phyloP scores from a whole-genome alignment of 257 asterid genomes.

The Jacaranda mimosifolia region DNA sequence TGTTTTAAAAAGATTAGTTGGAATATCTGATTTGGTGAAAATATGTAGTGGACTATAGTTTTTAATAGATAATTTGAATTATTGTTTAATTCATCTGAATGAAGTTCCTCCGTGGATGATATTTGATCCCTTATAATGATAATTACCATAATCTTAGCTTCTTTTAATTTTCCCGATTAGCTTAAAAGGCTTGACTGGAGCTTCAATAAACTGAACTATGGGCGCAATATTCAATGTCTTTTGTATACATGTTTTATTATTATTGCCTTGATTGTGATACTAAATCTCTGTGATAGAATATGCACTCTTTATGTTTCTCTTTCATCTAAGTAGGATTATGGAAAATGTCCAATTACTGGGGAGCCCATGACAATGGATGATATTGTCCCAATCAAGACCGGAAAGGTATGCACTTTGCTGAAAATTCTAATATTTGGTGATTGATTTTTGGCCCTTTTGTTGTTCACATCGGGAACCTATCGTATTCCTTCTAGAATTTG shows the following conservation, averaged over 20 bases:
- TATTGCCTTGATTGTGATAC: background rate
- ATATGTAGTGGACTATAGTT: background rate
- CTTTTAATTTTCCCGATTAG: background rate
- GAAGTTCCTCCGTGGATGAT: background rate
- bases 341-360: constrained; percentile 98
- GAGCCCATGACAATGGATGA: constrained; percentile 88
- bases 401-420: constrained; percentile 61
- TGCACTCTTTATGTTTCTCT: constrained; percentile 11
- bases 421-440: background rate
- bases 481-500: constrained; percentile 15
- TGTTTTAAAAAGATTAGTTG: background rate
- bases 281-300: constrained; percentile 25
- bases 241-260: background rate
- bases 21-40: background rate
- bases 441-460: constrained; percentile 10
- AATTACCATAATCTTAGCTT: background rate
- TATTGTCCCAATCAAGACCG: constrained; percentile 81
- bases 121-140: background rate
- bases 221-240: constrained; percentile 1
- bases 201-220: background rate
- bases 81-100: constrained; percentile 1
- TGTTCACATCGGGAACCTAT: background rate
- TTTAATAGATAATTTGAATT: background rate
- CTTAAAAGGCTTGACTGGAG: background rate
- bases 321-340: constrained; percentile 67